A percentile compares a stretch with the other conserved stretches of the same genome.
These are phyloP conservation scores for Aspergillus sojae DNA, from an alignment of 2,329 filamentous ascomycete species.

Conservation along the genomic window DNA sequence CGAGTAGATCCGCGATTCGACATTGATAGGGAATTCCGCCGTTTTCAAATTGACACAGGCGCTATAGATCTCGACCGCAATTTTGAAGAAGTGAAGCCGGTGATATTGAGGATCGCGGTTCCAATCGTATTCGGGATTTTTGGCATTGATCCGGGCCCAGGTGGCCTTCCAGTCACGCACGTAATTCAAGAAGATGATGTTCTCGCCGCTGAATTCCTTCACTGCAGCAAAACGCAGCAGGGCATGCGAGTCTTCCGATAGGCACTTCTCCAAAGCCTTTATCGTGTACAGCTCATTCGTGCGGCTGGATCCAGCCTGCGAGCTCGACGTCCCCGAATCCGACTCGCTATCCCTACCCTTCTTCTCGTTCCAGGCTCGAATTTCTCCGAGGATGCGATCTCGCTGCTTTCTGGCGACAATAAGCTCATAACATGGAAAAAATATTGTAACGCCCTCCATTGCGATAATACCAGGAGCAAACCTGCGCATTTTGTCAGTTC, in stretches of 20 bases:
- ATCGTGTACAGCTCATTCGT: not conserved
- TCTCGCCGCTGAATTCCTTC: not conserved
- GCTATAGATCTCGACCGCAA: not conserved
- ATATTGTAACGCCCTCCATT: not conserved
- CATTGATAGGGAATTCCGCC: not conserved
- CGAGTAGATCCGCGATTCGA: not conserved
- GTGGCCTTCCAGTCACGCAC: not conserved
- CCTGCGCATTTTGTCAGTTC: not conserved
- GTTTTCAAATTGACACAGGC: not conserved
- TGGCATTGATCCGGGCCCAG: not conserved
- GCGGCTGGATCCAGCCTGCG: not conserved
- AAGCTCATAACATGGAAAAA: not conserved
- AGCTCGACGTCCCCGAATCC: not conserved
- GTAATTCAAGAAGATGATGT: not conserved
- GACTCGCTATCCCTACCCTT: not conserved
- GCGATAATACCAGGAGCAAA: not conserved
- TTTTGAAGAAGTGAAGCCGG: not conserved
- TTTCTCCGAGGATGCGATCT: not conserved
- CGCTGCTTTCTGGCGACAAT: not conserved
- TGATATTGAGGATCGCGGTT: not conserved
- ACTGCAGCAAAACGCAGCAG: not conserved
- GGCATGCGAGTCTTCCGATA: not conserved
- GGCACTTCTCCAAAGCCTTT: not conserved
- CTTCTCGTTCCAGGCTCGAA: not conserved
- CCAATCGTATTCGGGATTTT: not conserved